Percentiles rank a stretch among this genome's conserved stretches.
Evolutionary conservation across 2,329 filamentous ascomycete species (phyloP).

Genomic region (Talaromyces funiculosus): DNA sequence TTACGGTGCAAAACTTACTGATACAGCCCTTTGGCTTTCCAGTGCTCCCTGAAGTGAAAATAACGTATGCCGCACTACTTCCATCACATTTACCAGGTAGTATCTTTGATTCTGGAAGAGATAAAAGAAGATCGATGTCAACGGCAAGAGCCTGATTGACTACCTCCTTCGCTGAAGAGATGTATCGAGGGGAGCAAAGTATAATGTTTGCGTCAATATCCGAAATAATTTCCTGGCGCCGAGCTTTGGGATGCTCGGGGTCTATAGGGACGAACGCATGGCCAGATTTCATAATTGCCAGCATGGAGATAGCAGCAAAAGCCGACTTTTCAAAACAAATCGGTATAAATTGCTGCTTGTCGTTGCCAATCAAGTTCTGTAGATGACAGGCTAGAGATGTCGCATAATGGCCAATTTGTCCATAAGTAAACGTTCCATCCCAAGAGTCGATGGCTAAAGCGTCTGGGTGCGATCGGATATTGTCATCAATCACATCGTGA

Average conservation of each 20-base stretch:
- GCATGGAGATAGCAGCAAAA: conserved; percentile 15
- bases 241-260: conserved; percentile 8
- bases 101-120: neutral
- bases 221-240: conserved; percentile 6
- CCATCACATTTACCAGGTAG: neutral
- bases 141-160: conserved; percentile 5
- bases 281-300: conserved; percentile 19
- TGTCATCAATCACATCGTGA: conserved; percentile 8
- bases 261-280: conserved; percentile 16
- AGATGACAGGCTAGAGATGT: conserved; percentile 29
- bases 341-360: conserved; percentile 23
- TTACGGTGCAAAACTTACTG: conserved; percentile 49
- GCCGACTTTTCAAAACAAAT: conserved; percentile 17
- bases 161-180: neutral
- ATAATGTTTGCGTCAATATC: conserved; percentile 8
- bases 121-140: conserved; percentile 1
- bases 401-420: conserved; percentile 28
- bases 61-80: conserved; percentile 48
- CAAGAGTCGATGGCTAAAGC: conserved; percentile 25
- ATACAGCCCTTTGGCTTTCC: conserved; percentile 53
- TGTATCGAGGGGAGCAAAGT: conserved; percentile 10
- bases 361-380: conserved; percentile 18
- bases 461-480: conserved; percentile 15
- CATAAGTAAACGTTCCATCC: conserved; percentile 32
- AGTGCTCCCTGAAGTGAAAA: conserved; percentile 55